Base-by-base conservation (phyloP, 2,329 filamentous ascomycete species). In the Dryadomyces sulphureus region DNA sequence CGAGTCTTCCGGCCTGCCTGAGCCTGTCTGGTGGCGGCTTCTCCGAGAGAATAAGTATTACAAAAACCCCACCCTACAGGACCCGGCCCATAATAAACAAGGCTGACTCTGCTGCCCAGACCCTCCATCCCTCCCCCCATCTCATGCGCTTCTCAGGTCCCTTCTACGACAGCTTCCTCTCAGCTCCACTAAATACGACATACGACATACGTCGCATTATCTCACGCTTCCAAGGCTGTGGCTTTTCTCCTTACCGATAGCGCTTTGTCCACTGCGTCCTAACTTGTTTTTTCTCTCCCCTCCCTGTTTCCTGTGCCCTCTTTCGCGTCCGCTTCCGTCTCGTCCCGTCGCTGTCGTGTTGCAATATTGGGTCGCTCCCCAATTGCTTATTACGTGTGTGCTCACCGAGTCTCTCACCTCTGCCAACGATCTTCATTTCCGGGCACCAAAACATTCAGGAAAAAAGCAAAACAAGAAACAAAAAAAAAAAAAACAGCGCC, bases 141-240 rank as follows among this genome's bases (percentile, higher is more conserved):
- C 32, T 22, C 32, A 25, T n/a, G 27, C 41, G 6, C 41, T 43
- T 42, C 27, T 21, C 7, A 27, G 20, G 19, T 24, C 16, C 25
- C 19, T 20, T 25, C 40, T 21, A 12, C 17, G 21, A 17, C 38
- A n/a, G 17, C 21, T 42, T 19, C 22, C 17, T 42, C 22, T 12
- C 25, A 20, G 11, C 27, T 42, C 19, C 9, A 32, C 25, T 32
- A 32, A 17, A 17, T 40, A 40, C 21, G 14, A 34, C 27, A 16
- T 21, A 20, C 17, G 27, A 32, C 27, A 32, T 32, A 36, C 34
- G 34, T 36, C 34, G 34, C 34, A 36, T 36, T 17, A 17, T 30
- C 14, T n/a, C n/a, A 19, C 38, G 34, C 27, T 45, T 30, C 36
- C 43, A 40, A 45, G 43, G 43, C 43, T 40, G 36, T 22, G 36